Evolutionary conservation across 352 stramenopile genomes (phyloP).

Genomic region (Phytophthora pini): DNA sequence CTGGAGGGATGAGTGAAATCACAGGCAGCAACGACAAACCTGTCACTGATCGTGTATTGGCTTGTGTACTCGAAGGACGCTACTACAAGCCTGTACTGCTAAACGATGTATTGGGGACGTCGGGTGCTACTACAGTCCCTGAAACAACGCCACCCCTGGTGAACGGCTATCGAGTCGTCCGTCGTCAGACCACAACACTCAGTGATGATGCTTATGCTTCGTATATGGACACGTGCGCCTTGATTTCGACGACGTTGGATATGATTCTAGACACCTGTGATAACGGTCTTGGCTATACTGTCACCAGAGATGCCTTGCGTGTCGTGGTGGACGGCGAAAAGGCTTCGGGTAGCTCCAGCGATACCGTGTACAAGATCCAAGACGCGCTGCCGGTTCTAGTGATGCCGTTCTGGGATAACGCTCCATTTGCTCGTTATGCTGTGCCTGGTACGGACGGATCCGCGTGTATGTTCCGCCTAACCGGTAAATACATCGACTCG

Average conservation of each 20-base stretch:
- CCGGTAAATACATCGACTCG: conserved; percentile 41
- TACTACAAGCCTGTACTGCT: conserved; percentile 48
- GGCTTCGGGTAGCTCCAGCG: conserved; percentile 9
- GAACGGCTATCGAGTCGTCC: conserved; percentile 39
- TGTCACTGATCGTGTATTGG: conserved; percentile 54
- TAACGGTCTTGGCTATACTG: conserved; percentile 35
- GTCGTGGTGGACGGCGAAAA: conserved; percentile 33
- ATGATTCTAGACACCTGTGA: conserved; percentile 39
- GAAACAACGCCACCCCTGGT: conserved; percentile 9
- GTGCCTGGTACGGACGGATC: conserved; percentile 44
- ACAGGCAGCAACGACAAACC: conserved; percentile 55
- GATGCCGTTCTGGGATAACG: conserved; percentile 55
- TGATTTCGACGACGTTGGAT: conserved; percentile 35
- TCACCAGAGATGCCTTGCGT: conserved; percentile 31
- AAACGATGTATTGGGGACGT: conserved; percentile 33
- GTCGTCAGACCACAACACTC: conserved; percentile 13
- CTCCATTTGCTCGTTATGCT: conserved; percentile 27
- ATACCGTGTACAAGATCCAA: conserved; percentile 33
- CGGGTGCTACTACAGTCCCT: conserved; percentile 10
- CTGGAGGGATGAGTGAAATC: conserved; percentile 27
- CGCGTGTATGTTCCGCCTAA: conserved; percentile 52
- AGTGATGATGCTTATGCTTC: conserved; percentile 19
- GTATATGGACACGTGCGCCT: conserved; percentile 34
- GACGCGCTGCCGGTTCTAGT: conserved; percentile 50
- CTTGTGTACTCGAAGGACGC: conserved; percentile 45